phyloP scores from a whole-genome alignment of 768 basidiomycete genomes.

The Leccinum disarticulatum region DNA sequence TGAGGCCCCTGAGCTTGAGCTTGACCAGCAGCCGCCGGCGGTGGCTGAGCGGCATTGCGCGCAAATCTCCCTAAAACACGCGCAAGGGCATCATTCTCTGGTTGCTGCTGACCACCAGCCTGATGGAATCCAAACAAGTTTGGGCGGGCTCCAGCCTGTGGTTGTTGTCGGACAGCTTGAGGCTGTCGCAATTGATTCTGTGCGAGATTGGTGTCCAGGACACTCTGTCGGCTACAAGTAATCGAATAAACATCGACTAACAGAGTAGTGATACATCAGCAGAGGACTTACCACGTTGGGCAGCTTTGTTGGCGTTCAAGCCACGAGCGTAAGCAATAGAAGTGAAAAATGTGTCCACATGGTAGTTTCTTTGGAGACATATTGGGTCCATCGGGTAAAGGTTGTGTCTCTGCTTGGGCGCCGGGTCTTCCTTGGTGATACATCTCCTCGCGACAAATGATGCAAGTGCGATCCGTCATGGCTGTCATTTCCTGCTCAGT shows the following conservation, averaged over 20 bases:
- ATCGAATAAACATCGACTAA: conserved; percentile 3
- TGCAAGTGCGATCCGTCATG: conserved; percentile 90
- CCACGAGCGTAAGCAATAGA: conserved; percentile 96
- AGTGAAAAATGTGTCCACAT: conserved; percentile 98
- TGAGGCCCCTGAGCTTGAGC: conserved; percentile 28
- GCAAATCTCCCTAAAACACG: conserved; percentile 52
- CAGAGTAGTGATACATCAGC: background rate
- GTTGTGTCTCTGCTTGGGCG: conserved; percentile 19
- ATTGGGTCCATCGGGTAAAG: conserved; percentile 69
- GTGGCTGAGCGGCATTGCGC: conserved; percentile 50
- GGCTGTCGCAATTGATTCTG: conserved; percentile 35
- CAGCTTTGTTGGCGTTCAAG: conserved; percentile 98
- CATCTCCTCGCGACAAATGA: conserved; percentile 99
- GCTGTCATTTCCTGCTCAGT: conserved; percentile 78
- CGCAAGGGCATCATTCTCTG: conserved; percentile 37
- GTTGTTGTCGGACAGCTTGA: conserved; percentile 24
- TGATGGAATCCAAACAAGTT: conserved; percentile 30
- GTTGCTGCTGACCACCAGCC: conserved; percentile 35
- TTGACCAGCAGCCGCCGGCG: conserved; percentile 31
- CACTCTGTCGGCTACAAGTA: conserved; percentile 64
- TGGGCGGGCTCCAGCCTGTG: conserved; percentile 32
- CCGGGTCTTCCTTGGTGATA: conserved; percentile 36
- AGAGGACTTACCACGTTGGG: conserved; percentile 82
- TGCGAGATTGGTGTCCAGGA: conserved; percentile 51
- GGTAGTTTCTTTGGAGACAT: conserved; percentile 95